Base-by-base conservation (phyloP, 495 filamentous ascomycete species). In the Hyaloscypha finlandica region DNA sequence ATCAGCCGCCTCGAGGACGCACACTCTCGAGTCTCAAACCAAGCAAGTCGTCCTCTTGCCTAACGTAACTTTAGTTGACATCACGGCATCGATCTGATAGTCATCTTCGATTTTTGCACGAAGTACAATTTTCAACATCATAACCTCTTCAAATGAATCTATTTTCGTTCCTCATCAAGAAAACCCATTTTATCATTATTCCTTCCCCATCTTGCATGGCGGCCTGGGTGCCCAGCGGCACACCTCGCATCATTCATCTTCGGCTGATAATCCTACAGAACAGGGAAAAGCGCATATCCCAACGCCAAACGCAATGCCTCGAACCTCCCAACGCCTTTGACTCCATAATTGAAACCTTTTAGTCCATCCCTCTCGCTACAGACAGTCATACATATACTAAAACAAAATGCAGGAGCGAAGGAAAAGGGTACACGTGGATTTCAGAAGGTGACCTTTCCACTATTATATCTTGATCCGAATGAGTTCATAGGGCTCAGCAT, bases 361-460 rank as follows among this genome's bases (percentile, higher is more conserved):
- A 12, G 52, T 53, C 4, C 48, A 56, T 48, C 9, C 22, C 4
- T 56, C 6, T 29, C 61, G 66, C 61, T 68, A 68, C 59, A 25
- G 55, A 59, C 60, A 60, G 31, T 58, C 39, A 33, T 61, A 68
- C 60, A 68, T 64, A 48, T 48, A 48, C 35, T 37, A 48, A 19
- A 32, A 60, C 32, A 66, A 54, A 60, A 32, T 20, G 31, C 20
- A 55, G 42, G 33, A 61, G 12, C 39, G 19, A 53, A 55, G 16
- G 52, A 31, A 39, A 11, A 56, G 2, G 25, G 14, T 51, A 63
- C 60, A 67, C 14, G 51, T 8, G 19, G 30, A 48, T 14, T 8
- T 68, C 65, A 74, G 51, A 74, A 70, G 2, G 66, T 48, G n/a
- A 71, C 48, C 62, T 70, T 74, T 14, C 69, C 63, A 55, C 42